A percentile compares a stretch with the other conserved stretches of the same genome.
Conservation (phyloP, 1,139 yeast species). For the Geotrichum restrictum region DNA sequence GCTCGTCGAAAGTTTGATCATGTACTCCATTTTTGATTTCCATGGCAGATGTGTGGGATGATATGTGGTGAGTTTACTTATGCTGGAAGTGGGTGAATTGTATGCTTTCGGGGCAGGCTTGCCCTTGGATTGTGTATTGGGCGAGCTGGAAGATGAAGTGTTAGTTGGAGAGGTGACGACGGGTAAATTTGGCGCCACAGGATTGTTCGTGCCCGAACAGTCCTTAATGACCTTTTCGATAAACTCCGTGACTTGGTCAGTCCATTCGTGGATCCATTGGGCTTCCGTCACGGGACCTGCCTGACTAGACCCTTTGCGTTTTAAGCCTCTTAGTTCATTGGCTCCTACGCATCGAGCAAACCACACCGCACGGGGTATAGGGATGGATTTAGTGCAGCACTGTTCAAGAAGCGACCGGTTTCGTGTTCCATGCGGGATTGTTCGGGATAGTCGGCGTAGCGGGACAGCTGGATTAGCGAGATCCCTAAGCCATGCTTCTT, state of each 20-base stretch:
- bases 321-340: conserved; percentile 68
- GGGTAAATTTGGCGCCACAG: neutral
- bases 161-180: conserved; percentile 16
- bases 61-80: neutral
- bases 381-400: conserved; percentile 61
- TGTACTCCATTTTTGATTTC: conserved; percentile 54
- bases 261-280: conserved; percentile 84
- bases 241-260: conserved; percentile 66
- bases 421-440: conserved; percentile 88
- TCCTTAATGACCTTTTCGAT: conserved; percentile 46
- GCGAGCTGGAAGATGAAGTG: conserved; percentile 8
- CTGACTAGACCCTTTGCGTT: conserved; percentile 47
- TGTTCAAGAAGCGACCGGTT: conserved; percentile 70
- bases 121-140: conserved; percentile 8
- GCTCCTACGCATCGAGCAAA: conserved; percentile 80
- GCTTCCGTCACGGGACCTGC: conserved; percentile 42
- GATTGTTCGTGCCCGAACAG: conserved; percentile 15
- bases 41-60: conserved; percentile 38
- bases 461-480: conserved; percentile 67
- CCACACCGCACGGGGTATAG: conserved; percentile 81
- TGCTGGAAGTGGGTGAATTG: conserved; percentile 31
- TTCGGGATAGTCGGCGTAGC: conserved; percentile 60
- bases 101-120: conserved; percentile 29
- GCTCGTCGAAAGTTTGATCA: conserved; percentile 56
- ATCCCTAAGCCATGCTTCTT: conserved; percentile 80